A percentile compares a stretch with the other conserved stretches of the same genome.
These are phyloP conservation scores for Sporothrix humicola DNA, from an alignment of 2,329 filamentous ascomycete species.

Conservation along the genomic window DNA sequence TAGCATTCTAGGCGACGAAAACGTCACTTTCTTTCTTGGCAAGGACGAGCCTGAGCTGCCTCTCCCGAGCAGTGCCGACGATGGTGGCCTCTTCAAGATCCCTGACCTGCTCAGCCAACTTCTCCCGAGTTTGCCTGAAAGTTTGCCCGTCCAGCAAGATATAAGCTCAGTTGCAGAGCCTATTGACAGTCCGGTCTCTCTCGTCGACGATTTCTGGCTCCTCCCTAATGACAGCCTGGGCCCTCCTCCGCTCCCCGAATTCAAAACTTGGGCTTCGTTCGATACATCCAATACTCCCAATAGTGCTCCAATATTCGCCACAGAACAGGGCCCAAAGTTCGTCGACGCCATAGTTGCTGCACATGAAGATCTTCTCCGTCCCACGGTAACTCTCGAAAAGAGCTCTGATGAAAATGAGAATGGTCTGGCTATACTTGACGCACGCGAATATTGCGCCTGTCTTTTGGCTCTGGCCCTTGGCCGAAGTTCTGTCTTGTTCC, in stretches of 20 bases:
- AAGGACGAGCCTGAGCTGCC: slow-evolving; percentile 30
- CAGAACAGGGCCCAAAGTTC: slow-evolving; percentile 68
- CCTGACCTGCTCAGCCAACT: slow-evolving; percentile 43
- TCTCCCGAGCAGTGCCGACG: not conserved
- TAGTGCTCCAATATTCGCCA: slow-evolving; percentile 60
- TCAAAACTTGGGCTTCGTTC: slow-evolving; percentile 75
- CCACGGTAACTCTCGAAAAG: not conserved
- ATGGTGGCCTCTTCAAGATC: slow-evolving; percentile 53
- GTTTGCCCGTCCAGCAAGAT: not conserved
- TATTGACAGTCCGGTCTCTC: not conserved
- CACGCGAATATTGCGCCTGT: slow-evolving; percentile 58
- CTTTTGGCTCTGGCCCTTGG: slow-evolving; percentile 72
- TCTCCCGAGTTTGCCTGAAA: not conserved
- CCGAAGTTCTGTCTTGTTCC: slow-evolving; percentile 73
- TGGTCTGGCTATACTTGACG: slow-evolving; percentile 51
- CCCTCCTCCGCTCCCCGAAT: slow-evolving; percentile 46
- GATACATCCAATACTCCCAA: slow-evolving; percentile 48
- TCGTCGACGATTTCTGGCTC: slow-evolving; percentile 57
- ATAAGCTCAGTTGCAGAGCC: not conserved
- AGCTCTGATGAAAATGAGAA: not conserved
- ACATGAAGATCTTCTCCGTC: slow-evolving; percentile 48
- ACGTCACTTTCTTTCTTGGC: slow-evolving; percentile 33
- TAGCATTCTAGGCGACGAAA: slow-evolving; percentile 1
- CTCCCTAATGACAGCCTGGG: slow-evolving; percentile 44
- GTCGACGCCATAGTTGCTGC: slow-evolving; percentile 68